Base-by-base conservation (phyloP, 495 filamentous ascomycete species). In the Aspergillus sparsus region DNA sequence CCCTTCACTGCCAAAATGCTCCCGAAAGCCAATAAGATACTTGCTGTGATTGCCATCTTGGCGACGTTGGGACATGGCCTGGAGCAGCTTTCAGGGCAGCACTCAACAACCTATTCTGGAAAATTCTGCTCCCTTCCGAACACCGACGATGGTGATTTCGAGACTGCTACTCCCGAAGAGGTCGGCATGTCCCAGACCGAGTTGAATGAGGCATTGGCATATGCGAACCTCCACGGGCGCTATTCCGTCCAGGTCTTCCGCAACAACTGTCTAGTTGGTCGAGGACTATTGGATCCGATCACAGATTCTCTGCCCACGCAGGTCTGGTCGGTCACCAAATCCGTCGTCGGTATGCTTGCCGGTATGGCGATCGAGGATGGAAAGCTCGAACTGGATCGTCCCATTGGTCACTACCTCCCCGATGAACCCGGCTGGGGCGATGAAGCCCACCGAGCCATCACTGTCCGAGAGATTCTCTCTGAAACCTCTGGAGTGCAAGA, bases 161-260 rank as follows among this genome's bases (percentile, higher is more conserved):
- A 46, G 15, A 18, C 6, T 5, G 42, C 42, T 7, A 46, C 11
- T 3, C 42, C 42, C 12, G 42, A 46, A 16, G 42, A 46, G 42
- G 42, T 46, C 42, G 42, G 42, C 13, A 46, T 46, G 42, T 15
- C 42, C 11, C 15, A 13, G 12, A 8, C 15, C 42, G 42, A 46
- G 18, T 5, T 46, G 7, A 46, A 46, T 16, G 42, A 46, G 7
- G 42, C 42, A 3, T 16, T 46, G 42, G 42, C 42, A 13, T 46
- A 46, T 16, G 42, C 42, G 2, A 46, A 46, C 42, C 11, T 16
- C 6, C 42, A 46, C 15, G 42, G 42, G 12, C 42, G 42, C 42
- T 16, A n/a, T 8, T 46, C 42, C 42, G 42, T 46, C 42, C 42
- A 46, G 42, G 18, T 46, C 42, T 46, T 46, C 42, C 42, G 42